phyloP scores from a whole-genome alignment of 164 flowering plant species.

The Amborella trichopoda region DNA sequence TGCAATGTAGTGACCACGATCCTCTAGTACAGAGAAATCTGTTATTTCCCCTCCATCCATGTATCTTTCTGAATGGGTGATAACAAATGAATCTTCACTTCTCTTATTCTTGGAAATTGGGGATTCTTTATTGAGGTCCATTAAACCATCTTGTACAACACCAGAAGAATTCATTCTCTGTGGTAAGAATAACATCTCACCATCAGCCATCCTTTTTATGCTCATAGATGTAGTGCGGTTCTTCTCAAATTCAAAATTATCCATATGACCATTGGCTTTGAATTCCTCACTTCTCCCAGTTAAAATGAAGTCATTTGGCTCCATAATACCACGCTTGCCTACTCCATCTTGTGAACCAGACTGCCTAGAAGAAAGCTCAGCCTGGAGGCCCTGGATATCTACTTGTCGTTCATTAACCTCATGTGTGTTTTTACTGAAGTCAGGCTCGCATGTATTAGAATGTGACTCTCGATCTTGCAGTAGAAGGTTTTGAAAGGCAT shows the following conservation, averaged over 20 bases:
- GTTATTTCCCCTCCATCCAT: constrained; percentile 11
- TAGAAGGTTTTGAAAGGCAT: constrained; percentile 64
- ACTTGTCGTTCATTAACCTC: not conserved
- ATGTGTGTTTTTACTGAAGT: not conserved
- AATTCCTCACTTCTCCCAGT: constrained; percentile 16
- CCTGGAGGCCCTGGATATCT: constrained; percentile 11
- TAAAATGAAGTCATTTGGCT: constrained; percentile 44
- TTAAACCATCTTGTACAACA: constrained; percentile 6
- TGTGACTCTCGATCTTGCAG: constrained; percentile 38
- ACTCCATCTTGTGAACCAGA: constrained; percentile 22
- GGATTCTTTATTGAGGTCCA: constrained; percentile 25
- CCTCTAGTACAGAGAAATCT: constrained; percentile 12
- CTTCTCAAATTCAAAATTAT: constrained; percentile 27
- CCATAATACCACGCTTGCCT: constrained; percentile 26
- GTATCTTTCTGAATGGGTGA: constrained; percentile 24
- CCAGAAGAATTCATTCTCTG: constrained; percentile 19
- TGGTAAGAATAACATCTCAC: constrained; percentile 42
- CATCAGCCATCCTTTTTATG: constrained; percentile 17
- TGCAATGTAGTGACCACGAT: constrained; percentile 8
- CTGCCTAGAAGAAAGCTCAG: constrained; percentile 12
- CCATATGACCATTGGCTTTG: constrained; percentile 17
- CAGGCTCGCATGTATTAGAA: constrained; percentile 10
- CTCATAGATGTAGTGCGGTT: constrained; percentile 17
- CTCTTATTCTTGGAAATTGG: constrained; percentile 24
- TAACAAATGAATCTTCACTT: constrained; percentile 53